A percentile compares a stretch with the other conserved stretches of the same genome.
These are phyloP conservation scores for Phascolomyces articulosus DNA, from an alignment of 371 early-diverging fungal genomes.

Conservation along the genomic window DNA sequence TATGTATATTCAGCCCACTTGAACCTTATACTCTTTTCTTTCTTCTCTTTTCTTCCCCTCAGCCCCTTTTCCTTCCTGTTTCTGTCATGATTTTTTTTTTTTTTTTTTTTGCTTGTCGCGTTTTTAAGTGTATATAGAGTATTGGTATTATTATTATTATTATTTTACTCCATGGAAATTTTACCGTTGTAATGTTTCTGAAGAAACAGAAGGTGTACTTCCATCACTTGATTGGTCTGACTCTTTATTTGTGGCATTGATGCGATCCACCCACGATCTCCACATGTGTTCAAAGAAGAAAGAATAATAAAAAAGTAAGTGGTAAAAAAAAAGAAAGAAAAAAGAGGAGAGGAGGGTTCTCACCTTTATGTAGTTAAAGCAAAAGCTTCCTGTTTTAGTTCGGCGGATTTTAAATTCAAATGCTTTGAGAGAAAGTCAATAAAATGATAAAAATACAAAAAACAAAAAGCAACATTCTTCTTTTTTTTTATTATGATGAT, in stretches of 20 bases:
- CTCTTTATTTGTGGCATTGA: slow-evolving; percentile 36
- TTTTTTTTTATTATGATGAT: too few species aligned
- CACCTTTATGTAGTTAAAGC: too few species aligned
- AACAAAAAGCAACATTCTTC: neutral
- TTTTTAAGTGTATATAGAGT: too few species aligned
- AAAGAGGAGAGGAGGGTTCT: neutral
- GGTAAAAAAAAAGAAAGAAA: neutral
- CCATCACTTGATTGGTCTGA: slow-evolving; percentile 1
- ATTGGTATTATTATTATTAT: too few species aligned
- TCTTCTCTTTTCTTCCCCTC: neutral
- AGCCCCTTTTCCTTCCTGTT: neutral
- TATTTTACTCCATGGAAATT: too few species aligned
- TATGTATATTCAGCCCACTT: too few species aligned
- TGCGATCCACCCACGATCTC: slow-evolving; percentile 55
- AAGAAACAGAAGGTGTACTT: slow-evolving; percentile 6
- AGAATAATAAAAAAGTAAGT: neutral
- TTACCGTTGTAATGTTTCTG: slow-evolving; percentile 28
- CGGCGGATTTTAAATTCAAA: too few species aligned
- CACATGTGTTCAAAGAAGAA: slow-evolving; percentile 27
- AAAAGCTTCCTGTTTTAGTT: too few species aligned
- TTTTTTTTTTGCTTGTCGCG: too few species aligned
- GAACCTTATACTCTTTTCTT: neutral
- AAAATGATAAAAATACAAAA: too few species aligned
- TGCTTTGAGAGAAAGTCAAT: too few species aligned
- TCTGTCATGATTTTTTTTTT: too few species aligned